Evolutionary conservation across 805 yeast species (phyloP).

Genomic region (Zygotorulaspora florentina): DNA sequence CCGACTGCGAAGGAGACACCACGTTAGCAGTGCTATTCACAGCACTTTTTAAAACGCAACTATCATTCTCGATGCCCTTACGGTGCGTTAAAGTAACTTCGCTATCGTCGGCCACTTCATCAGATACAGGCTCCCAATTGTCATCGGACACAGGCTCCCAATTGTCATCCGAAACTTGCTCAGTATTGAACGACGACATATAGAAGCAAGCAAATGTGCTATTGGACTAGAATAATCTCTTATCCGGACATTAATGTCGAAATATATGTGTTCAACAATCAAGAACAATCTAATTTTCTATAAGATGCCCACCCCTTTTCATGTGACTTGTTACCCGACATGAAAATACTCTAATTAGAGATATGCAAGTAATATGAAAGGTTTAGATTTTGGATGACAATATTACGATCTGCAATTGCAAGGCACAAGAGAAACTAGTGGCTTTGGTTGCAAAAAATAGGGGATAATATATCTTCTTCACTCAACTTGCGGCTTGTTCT

Average conservation of each 20-base stretch:
- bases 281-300: neutral
- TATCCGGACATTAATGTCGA: neutral
- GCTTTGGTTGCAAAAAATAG: neutral
- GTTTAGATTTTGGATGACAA: neutral
- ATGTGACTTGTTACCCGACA: neutral
- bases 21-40: no score
- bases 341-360: neutral
- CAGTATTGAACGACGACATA: neutral
- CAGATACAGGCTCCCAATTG: conserved; percentile 24
- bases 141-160: conserved; percentile 7
- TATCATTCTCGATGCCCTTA: neutral
- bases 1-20: no score
- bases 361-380: neutral
- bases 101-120: conserved; percentile 10
- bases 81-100: conserved; percentile 12
- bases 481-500: no score
- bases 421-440: neutral
- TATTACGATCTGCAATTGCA: neutral
- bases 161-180: no score
- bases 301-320: neutral
- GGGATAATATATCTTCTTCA: no score
- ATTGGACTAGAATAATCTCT: no score
- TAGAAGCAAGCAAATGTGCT: no score
- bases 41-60: neutral
- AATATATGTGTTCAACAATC: neutral